These are phyloP conservation scores for Manihot esculenta DNA, from an alignment of 441 rosid species.

Conservation along the genomic window DNA sequence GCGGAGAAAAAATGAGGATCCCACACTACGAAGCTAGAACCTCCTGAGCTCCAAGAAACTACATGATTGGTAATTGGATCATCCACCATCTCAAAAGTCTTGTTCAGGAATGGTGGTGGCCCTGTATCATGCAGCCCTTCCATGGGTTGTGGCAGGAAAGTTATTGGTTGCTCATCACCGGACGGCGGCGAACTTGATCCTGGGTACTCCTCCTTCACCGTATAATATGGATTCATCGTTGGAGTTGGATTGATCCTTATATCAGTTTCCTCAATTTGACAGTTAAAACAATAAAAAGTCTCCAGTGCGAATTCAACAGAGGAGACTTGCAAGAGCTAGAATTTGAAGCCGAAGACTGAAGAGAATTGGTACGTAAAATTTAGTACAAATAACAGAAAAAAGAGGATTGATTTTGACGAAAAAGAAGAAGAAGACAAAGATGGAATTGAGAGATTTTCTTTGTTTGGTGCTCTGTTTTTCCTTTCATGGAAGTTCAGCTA, in stretches of 20 bases:
- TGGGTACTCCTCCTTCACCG: constrained; percentile 41
- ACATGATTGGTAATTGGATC: constrained; percentile 49
- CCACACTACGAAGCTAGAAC: constrained; percentile 67
- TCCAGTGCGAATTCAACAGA: background rate
- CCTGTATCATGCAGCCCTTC: constrained; percentile 80
- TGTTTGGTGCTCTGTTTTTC: background rate
- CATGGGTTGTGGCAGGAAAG: constrained; percentile 52
- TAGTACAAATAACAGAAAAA: background rate
- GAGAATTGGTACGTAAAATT: background rate
- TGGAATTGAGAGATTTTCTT: background rate
- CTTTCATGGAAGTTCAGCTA: background rate
- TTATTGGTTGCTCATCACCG: constrained; percentile 20
- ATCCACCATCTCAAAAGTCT: constrained; percentile 73
- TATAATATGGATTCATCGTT: constrained; percentile 41
- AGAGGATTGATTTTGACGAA: background rate
- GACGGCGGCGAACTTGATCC: constrained; percentile 33
- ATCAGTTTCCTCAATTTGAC: background rate
- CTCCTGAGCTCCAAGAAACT: constrained; percentile 60
- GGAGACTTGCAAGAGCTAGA: background rate
- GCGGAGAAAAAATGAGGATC: constrained; percentile 55
- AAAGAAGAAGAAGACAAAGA: background rate
- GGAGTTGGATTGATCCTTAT: background rate
- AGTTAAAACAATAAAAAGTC: background rate
- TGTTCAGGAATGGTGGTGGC: constrained; percentile 72
- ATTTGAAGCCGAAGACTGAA: background rate